Evolutionary conservation across 192 early-diverging fungal species (phyloP).

Genomic region (Gryganskiella cystojenkinii): DNA sequence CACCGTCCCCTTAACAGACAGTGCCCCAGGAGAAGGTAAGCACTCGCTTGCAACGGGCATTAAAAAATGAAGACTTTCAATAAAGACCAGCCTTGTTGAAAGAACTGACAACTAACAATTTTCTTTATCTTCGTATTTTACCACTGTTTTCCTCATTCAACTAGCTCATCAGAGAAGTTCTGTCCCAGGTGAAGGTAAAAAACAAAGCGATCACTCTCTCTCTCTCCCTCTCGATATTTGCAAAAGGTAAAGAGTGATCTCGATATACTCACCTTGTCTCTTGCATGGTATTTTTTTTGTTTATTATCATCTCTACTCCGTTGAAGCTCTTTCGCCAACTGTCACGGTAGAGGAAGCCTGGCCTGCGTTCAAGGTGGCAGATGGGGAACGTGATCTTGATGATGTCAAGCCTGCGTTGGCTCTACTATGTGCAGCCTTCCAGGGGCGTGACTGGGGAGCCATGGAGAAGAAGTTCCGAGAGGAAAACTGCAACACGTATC

Average conservation of each 20-base stretch:
- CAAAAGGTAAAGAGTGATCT: too few relatives aligned
- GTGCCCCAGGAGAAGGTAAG: too few relatives aligned
- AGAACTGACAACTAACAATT: too few relatives aligned
- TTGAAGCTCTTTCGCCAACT: constrained; percentile 1
- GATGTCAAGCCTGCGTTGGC: constrained; percentile 33
- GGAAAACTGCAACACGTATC: constrained; percentile 42
- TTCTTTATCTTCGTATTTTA: background rate
- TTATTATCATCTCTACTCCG: background rate
- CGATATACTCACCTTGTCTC: too few relatives aligned
- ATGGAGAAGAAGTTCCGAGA: constrained; percentile 30
- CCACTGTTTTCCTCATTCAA: background rate
- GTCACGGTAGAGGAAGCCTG: constrained; percentile 24
- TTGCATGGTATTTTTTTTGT: too few relatives aligned
- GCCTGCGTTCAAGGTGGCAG: constrained; percentile 29
- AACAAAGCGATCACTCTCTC: too few relatives aligned
- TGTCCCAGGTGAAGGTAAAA: background rate
- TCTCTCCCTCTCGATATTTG: too few relatives aligned
- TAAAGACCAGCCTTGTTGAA: too few relatives aligned
- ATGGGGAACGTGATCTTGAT: constrained; percentile 33
- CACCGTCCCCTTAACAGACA: too few relatives aligned
- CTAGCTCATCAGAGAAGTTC: background rate
- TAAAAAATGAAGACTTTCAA: too few relatives aligned
- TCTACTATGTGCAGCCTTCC: constrained; percentile 13
- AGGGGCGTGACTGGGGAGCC: constrained; percentile 17
- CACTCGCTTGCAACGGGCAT: too few relatives aligned